These are phyloP conservation scores for Pseudozyma flocculosa DNA, from an alignment of 1,284 basidiomycete species.

Conservation along the genomic window DNA sequence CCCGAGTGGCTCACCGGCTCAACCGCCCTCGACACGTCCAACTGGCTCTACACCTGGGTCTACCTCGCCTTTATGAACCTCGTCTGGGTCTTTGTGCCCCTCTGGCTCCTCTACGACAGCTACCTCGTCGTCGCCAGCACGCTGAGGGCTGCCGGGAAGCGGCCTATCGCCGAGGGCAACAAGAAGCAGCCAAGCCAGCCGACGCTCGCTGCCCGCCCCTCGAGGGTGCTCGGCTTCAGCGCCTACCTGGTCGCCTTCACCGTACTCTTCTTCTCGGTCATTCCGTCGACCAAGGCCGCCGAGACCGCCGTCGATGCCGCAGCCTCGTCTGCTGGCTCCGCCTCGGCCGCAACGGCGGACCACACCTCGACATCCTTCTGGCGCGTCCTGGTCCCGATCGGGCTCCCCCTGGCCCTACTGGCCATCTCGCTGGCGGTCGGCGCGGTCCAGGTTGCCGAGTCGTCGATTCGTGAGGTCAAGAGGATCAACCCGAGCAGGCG, in stretches of 20 bases:
- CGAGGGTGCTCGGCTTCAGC: neutral
- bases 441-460: conserved; percentile 21
- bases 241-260: conserved; percentile 13
- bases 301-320: neutral
- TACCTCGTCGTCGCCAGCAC: conserved; percentile 8
- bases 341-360: too few relatives aligned
- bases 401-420: conserved; percentile 15
- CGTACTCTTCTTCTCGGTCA: conserved; percentile 13
- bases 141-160: neutral
- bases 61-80: conserved; percentile 34
- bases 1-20: conserved; percentile 48
- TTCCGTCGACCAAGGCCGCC: conserved; percentile 3
- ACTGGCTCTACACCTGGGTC: conserved; percentile 30
- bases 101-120: conserved; percentile 27
- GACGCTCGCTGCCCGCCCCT: neutral
- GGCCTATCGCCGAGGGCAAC: neutral
- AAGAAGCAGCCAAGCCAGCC: neutral
- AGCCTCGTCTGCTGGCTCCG: too few relatives aligned
- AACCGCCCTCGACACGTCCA: conserved; percentile 3
- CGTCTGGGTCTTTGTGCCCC: conserved; percentile 31
- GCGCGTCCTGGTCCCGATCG: conserved; percentile 9
- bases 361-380: neutral
- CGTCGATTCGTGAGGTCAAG: conserved; percentile 9
- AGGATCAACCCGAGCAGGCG: conserved; percentile 16
- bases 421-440: conserved; percentile 15